Evolutionary conservation across 495 filamentous ascomycete genomes (phyloP).

Genomic region (Trichoderma virens): DNA sequence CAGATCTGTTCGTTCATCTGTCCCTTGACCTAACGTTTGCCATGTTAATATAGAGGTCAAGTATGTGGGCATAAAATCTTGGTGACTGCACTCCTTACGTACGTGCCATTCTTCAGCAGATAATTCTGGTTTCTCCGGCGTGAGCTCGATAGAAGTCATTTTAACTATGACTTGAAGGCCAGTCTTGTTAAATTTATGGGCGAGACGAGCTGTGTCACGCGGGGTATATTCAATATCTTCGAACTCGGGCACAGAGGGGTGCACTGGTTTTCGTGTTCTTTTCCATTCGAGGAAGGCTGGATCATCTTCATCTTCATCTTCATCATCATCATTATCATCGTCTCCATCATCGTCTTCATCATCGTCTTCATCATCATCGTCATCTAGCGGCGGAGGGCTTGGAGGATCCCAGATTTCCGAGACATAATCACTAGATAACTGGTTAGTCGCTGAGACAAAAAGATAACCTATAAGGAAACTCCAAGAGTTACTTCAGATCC

Average conservation of each 20-base stretch:
- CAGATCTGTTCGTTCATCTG: conserved; percentile 52
- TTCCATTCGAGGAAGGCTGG: conserved; percentile 23
- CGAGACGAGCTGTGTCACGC: conserved; percentile 15
- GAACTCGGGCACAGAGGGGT: conserved; percentile 25
- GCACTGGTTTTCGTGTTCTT: conserved; percentile 23
- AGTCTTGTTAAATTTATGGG: conserved; percentile 27
- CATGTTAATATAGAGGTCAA: conserved; percentile 23
- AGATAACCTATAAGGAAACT: background rate
- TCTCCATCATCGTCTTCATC: background rate
- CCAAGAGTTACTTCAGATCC: conserved; percentile 16
- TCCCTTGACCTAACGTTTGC: conserved; percentile 29
- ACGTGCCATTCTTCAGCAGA: conserved; percentile 32
- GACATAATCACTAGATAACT: background rate
- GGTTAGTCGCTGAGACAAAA: background rate
- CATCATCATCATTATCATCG: background rate
- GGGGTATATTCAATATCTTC: conserved; percentile 25
- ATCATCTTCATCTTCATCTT: background rate
- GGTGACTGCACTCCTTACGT: conserved; percentile 30
- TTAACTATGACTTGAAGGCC: conserved; percentile 60
- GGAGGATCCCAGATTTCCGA: background rate
- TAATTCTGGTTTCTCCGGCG: conserved; percentile 45
- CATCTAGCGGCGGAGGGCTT: background rate
- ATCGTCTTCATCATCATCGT: background rate
- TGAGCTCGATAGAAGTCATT: conserved; percentile 53
- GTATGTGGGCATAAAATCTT: conserved; percentile 26